These are phyloP conservation scores for Pharus latifolius DNA, from an alignment of 176 grass and related monocot genomes.

Conservation along the genomic window DNA sequence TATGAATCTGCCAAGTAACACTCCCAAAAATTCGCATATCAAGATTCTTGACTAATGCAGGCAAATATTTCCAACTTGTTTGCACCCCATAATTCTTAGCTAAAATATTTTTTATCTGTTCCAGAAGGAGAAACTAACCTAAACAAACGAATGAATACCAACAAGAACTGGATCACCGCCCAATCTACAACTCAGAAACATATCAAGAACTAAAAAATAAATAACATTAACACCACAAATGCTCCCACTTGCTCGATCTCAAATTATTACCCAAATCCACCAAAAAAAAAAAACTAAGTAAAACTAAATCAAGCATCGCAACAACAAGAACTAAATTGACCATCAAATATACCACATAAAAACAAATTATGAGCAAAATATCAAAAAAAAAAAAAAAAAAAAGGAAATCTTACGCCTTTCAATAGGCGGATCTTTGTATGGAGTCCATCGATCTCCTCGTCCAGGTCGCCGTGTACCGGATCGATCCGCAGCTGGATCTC, in stretches of 20 bases:
- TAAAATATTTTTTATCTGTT: no score
- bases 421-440: slow-evolving; percentile 38
- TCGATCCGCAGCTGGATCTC: slow-evolving; percentile 82
- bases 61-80: no score
- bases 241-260: no score
- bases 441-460: slow-evolving; percentile 62
- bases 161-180: background rate
- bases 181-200: background rate
- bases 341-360: background rate
- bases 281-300: background rate
- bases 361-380: background rate
- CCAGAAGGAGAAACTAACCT: background rate
- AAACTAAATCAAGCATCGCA: background rate
- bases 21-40: no score
- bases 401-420: slow-evolving; percentile 40
- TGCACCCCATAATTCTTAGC: no score
- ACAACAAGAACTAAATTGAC: background rate
- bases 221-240: background rate
- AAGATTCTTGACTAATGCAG: no score
- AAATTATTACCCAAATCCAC: no score
- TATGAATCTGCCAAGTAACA: no score
- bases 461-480: slow-evolving; percentile 50
- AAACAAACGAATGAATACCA: background rate
- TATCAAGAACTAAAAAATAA: background rate
- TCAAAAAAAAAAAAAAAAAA: background rate